Conservation (phyloP, 2,329 filamentous ascomycete species). For the Chrysoporthe puriensis region DNA sequence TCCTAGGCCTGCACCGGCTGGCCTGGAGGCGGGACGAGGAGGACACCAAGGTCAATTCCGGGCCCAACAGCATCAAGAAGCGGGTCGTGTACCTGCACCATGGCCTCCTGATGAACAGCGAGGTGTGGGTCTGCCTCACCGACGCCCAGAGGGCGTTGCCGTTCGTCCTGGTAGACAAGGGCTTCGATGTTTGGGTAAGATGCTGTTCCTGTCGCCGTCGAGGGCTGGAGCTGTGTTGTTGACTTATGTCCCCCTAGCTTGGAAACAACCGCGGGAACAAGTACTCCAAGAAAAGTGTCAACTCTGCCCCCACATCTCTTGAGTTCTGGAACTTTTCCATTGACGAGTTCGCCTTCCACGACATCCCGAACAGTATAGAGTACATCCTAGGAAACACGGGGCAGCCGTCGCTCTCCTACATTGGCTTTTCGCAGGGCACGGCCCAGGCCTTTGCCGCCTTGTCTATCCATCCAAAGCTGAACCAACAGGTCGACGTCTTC, state of each 20-base stretch:
- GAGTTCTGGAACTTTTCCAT: slow-evolving; percentile 98
- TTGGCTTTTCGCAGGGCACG: slow-evolving; percentile 96
- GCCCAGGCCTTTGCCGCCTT: slow-evolving; percentile 95
- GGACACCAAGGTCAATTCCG: slow-evolving; percentile 74
- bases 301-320: slow-evolving; percentile 71
- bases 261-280: slow-evolving; percentile 99
- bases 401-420: slow-evolving; percentile 86
- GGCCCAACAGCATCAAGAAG: slow-evolving; percentile 71
- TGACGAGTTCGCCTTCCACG: slow-evolving; percentile 96
- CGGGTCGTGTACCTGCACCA: slow-evolving; percentile 94
- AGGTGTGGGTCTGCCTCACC: slow-evolving; percentile 95
- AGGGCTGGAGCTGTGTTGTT: slow-evolving; percentile 35
- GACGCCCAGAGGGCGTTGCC: slow-evolving; percentile 84
- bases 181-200: slow-evolving; percentile 92
- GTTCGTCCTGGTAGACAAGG: slow-evolving; percentile 84
- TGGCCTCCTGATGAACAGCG: slow-evolving; percentile 96
- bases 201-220: not conserved
- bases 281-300: slow-evolving; percentile 93
- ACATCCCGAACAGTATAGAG: slow-evolving; percentile 91
- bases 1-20: slow-evolving; percentile 86
- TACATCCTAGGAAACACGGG: slow-evolving; percentile 86
- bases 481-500: slow-evolving; percentile 92
- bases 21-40: slow-evolving; percentile 84
- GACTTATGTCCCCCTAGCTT: slow-evolving; percentile 55
- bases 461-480: slow-evolving; percentile 88